Evolutionary conservation across 805 yeast genomes (phyloP).

Genomic region (Wickerhamomyces tratensis): DNA sequence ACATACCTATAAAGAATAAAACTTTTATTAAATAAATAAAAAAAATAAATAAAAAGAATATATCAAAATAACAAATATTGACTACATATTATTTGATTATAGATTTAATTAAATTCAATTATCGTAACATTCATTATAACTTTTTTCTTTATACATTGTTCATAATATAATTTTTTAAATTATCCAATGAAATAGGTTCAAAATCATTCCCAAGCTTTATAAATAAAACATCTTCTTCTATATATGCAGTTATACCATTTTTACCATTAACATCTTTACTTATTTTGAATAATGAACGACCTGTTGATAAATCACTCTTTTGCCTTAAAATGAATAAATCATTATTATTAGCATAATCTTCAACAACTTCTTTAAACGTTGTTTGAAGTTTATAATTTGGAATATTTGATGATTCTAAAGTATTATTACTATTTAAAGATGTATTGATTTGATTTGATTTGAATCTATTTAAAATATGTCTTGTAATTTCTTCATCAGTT

Average conservation of each 20-base stretch:
- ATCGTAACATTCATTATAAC: too few relatives aligned
- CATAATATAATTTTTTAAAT: conserved; percentile 3
- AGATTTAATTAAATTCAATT: neutral
- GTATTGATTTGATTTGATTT: neutral
- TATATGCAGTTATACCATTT: conserved; percentile 31
- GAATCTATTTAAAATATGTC: too few relatives aligned
- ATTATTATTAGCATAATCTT: conserved; percentile 43
- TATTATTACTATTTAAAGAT: neutral
- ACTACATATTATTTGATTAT: too few relatives aligned
- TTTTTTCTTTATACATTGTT: neutral
- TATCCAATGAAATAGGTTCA: conserved; percentile 33
- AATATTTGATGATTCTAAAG: conserved; percentile 19
- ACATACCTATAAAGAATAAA: too few relatives aligned
- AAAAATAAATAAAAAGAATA: too few relatives aligned
- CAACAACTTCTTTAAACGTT: conserved; percentile 58
- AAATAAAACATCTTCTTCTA: conserved; percentile 62
- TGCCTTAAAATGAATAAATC: conserved; percentile 24
- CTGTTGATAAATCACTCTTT: conserved; percentile 20
- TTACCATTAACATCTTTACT: conserved; percentile 22
- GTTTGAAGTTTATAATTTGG: conserved; percentile 33
- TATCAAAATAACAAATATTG: too few relatives aligned
- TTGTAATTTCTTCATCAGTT: neutral
- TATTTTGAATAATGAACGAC: conserved; percentile 35
- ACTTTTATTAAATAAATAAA: too few relatives aligned
- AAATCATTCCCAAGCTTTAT: conserved; percentile 23